Evolutionary conservation across 2,329 filamentous ascomycete species (phyloP), one percentile per base, ranked within the genome.

Genomic region (Colletotrichum filicis): DNA sequence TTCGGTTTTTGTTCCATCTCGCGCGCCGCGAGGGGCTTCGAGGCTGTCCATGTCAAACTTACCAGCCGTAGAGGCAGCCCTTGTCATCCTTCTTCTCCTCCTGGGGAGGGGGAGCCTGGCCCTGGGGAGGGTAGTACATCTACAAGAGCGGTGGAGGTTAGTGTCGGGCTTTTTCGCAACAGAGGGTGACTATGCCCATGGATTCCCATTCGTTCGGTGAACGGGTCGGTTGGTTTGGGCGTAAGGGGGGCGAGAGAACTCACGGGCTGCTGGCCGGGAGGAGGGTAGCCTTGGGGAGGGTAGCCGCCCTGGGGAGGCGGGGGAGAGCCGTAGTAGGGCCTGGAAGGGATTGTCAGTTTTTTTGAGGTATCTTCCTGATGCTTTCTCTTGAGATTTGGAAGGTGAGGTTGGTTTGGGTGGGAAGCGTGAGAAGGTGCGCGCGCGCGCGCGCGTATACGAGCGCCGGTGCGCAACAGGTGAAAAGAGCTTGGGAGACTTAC

Each of bases 41-140:
- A 28, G 46, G n/a, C 28, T 16, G 46, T 49, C 8, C 4, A 11
- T 8, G 19, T n/a, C 11, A 37, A 53, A 58, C 78, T 76, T 74
- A 83, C 82, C 83, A 85, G 66, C 77, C 77, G 76, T 83, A 83
- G 61, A 85, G 76, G 71, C 83, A 85, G 57, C 83, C 83, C 75
- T 83, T 81, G 58, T 83, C 83, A 74, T 83, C 81, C 75, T 81
- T 83, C 80, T 84, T 83, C 74, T 84, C 82, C 74, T 74, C 66
- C 62, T 80, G 76, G 66, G 82, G 78, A 49, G 79, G 80, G 61
- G 82, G 82, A 11, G 73, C 76, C 73, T 79, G 80, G 46, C 75
- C 76, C 59, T 76, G 79, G 69, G 78, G 78, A 72, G 78, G 77
- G 68, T 79, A 80, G 68, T 78, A 79, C 74, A 75, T 75, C 74